Base-by-base conservation (phyloP, 2,329 filamentous ascomycete species). In the Pestalotiopsis sp. region DNA sequence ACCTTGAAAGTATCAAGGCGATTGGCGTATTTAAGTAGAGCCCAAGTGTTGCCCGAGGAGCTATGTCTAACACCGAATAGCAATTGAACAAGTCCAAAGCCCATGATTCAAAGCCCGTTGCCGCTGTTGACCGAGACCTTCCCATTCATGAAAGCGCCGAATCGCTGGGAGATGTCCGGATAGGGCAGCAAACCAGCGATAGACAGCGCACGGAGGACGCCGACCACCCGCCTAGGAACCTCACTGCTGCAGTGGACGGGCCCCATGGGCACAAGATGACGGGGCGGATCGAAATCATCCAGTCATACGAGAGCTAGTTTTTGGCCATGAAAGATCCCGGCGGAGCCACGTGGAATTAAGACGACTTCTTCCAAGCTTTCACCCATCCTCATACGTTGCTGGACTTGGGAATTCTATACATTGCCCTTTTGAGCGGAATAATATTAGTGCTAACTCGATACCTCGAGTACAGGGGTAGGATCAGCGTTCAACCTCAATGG, bases 101-200 rank as follows among this genome's bases (percentile, higher is more conserved):
- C 31, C 31, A 36, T 36, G 31, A 36, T 36, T 36, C 31, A 17
- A 36, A 62, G 31, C 60, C 39, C 25, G 14, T 62, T 39, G 57
- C 68, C 73, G 73, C 73, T 72, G 69, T 64, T 71, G 57, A 70
- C 73, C 72, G 73, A 73, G 70, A 49, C 38, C 58, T 59, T 71
- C 67, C 68, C 45, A 52, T 52, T 52, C 70, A 69, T 70, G 68
- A 73, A 49, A 27, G 38, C 38, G 57, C 52, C 65, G 65, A 59
- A 60, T 49, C 38, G 23, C 63, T 66, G 63, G 63, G 65, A 67
- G 52, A 23, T 39, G 27, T 14, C 66, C 66, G 66, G 66, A 38
- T 27, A 56, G 36, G 11, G 31, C 27, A n/a, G 66, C 45, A 38
- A 23, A 7, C 23, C 12, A 56, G 31, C 12, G 31, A 52, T 39